Base-by-base conservation (phyloP, 2,329 filamentous ascomycete species). In the Botryosphaeria dothidea region DNA sequence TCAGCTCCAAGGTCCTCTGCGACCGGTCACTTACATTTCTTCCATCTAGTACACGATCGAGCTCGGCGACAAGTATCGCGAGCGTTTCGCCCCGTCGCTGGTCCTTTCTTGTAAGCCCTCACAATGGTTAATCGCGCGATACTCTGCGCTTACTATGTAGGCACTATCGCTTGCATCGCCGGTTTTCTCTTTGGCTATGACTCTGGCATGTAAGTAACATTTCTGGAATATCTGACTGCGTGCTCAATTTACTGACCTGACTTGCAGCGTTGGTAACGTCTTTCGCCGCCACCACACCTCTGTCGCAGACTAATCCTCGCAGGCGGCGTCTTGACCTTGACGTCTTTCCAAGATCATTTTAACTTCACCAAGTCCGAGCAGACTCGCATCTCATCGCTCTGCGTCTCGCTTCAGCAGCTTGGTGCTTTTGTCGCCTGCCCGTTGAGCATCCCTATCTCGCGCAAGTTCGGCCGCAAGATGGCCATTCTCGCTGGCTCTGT, bases 401-500 rank as follows among this genome's bases (percentile, higher is more conserved):
- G 81, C 38, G 81, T 84, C 21, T 80, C 81, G 2, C 80, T 85
- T 19, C 82, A 85, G 62, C 82, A 85, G 66, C 80, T 83, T 8
- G 83, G 83, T 25, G 82, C 83, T 36, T 82, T 86, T 66, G 79
- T 83, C 29, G 83, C 83, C 23, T 83, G 82, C 66, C 80, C 85
- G 62, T 68, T 78, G 29, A 79, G 84, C 58, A 83, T 81, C 74
- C 82, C 82, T 0, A 61, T 85, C 9, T 83, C 80, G 4, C 80
- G 83, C 62, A 72, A 73, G 23, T 75, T 77, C 54, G 84, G 83
- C 13, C 78, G 84, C 17, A 78, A 78, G 31, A 74, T 72, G 62
- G 78, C 80, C 11, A 78, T 85, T 65, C 77, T 82, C 49, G 70
- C 80, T 21, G 80, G 79, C 49, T 82, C 82, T 9, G 66, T 77